Conservation (phyloP, 2,329 filamentous ascomycete genomes). For the Blastomyces silverae region DNA sequence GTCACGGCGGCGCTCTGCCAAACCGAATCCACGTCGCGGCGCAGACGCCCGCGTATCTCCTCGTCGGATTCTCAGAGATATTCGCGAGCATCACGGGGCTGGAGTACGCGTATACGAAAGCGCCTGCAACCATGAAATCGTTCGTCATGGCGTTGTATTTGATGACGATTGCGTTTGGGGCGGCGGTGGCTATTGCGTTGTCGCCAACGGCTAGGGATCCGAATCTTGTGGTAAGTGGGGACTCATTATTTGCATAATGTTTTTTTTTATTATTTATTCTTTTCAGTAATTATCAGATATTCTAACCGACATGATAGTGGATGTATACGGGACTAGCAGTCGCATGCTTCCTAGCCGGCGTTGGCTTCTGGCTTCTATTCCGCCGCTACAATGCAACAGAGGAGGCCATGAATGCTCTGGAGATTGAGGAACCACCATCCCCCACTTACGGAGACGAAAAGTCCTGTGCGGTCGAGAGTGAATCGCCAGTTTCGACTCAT, state of each 20-base stretch:
- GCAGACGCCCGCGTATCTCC: constrained; percentile 41
- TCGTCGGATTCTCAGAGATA: constrained; percentile 49
- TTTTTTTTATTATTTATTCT: too few species aligned
- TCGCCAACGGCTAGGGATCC: constrained; percentile 57
- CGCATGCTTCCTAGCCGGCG: constrained; percentile 45
- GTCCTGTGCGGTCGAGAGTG: constrained; percentile 9
- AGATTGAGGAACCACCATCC: constrained; percentile 21
- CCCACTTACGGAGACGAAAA: constrained; percentile 17
- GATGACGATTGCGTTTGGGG: constrained; percentile 53
- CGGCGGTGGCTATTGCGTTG: constrained; percentile 55
- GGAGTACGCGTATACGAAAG: constrained; percentile 70
- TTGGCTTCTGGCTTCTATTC: constrained; percentile 50
- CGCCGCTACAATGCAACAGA: constrained; percentile 44
- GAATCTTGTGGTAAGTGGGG: constrained; percentile 43
- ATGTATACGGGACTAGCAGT: constrained; percentile 55
- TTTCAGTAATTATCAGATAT: neutral
- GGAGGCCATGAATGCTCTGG: constrained; percentile 47
- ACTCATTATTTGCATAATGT: neutral
- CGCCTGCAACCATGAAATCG: constrained; percentile 61
- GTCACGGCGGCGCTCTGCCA: constrained; percentile 30
- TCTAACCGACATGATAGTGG: constrained; percentile 37
- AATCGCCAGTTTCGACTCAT: neutral
- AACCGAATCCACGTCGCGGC: constrained; percentile 42
- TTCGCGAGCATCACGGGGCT: constrained; percentile 60
- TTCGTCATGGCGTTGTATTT: constrained; percentile 53